Conservation (phyloP, 768 basidiomycete genomes). For the Heimioporus sp. region DNA sequence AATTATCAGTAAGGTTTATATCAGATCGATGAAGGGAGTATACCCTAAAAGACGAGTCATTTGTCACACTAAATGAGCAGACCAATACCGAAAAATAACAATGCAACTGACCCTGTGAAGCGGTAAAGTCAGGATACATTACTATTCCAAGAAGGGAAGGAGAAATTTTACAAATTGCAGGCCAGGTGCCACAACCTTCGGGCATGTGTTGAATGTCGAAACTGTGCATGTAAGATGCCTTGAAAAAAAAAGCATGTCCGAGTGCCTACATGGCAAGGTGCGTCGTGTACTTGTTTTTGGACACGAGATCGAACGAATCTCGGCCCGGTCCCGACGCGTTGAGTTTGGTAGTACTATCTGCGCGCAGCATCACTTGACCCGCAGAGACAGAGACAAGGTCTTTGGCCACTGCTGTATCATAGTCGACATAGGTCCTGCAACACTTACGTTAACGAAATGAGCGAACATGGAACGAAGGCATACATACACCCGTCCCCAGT, state of each 20-base stretch:
- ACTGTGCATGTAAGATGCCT: slow-evolving; percentile 7
- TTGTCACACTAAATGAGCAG: not conserved
- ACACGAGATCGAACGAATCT: slow-evolving; percentile 34
- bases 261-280: slow-evolving; percentile 31
- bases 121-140: too few relatives aligned
- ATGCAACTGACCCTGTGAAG: slow-evolving; percentile 16
- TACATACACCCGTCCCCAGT: slow-evolving; percentile 27
- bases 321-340: slow-evolving; percentile 32
- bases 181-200: slow-evolving; percentile 40
- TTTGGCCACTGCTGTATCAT: slow-evolving; percentile 48
- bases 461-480: not conserved
- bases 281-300: slow-evolving; percentile 29
- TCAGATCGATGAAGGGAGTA: not conserved
- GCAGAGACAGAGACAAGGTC: slow-evolving; percentile 58
- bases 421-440: slow-evolving; percentile 42
- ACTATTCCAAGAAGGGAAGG: not conserved
- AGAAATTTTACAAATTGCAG: slow-evolving; percentile 31
- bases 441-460: not conserved
- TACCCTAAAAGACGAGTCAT: slow-evolving; percentile 17
- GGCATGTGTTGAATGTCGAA: slow-evolving; percentile 41
- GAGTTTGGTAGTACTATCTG: slow-evolving; percentile 34
- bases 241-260: not conserved
- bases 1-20: not conserved
- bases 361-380: slow-evolving; percentile 35
- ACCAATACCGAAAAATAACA: not conserved